Base-by-base conservation (phyloP, 257 asterid species). In the Solanum arcanum region DNA sequence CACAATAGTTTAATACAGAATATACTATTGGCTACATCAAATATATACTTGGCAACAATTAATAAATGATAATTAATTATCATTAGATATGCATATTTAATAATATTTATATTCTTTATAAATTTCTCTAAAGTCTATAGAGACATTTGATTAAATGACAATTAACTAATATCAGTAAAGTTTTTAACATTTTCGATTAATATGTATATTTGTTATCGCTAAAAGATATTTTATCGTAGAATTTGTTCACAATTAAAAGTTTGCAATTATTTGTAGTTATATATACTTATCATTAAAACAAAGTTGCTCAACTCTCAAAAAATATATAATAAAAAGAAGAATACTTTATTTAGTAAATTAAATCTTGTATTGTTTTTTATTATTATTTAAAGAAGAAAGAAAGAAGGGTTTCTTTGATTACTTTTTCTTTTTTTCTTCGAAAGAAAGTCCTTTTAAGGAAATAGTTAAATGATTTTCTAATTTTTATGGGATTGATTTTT, bases 351-450 rank as follows among this genome's bases (percentile, higher is more conserved):
- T 8, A 59, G 68, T 20, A 21, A 59, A 59, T 56, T 56, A 59
- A 12, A 8, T 59, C 27, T 59, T 59, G 64, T 56, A 21, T 59
- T 59, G 12, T 59, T 18, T 59, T 59, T 59, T 7, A 16, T 59
- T 59, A 59, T 59, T 59, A 29, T 80, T 77, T 29, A 80, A 80
- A 80, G 83, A 73, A 20, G 64, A 76, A 42, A 6, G 37, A 44
- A 42, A 56, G 25, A 56, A 20, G 64, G 25, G 64, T 46, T 56
- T 56, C 64, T 56, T 80, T 47, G 27, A 47, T 80, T 46, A 29
- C 1, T 44, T 44, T 44, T 77, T 25, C 15, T 14, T 77, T 29
- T 64, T n/a, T 44, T 44, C 9, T 20, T 13, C 39, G 62, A 77
- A 77, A 77, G 64, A 77, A 77, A n/a, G 64, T 7, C 68, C n/a